Percentiles rank a stretch among this genome's conserved stretches.
phyloP scores from a whole-genome alignment of 108 stramenopile genomes.

The Cyclotella kingstonii region DNA sequence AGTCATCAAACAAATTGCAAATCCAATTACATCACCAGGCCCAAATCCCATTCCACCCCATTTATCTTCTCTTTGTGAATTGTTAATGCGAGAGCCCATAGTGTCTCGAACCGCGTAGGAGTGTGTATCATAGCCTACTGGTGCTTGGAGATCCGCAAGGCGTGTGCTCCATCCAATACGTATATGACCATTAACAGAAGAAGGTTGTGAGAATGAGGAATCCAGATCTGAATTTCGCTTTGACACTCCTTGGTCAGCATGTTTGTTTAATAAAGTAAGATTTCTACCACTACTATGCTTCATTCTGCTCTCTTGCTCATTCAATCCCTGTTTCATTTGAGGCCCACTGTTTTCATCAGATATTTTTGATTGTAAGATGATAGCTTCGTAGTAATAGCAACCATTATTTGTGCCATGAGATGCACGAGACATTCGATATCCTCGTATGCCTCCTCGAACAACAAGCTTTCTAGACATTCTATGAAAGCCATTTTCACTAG shows the following conservation, averaged over 20 bases:
- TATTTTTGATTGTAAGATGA: slow-evolving; percentile 41
- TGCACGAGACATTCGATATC: slow-evolving; percentile 89
- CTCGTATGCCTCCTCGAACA: slow-evolving; percentile 57
- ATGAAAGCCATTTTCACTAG: slow-evolving; percentile 1
- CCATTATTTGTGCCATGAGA: slow-evolving; percentile 65
- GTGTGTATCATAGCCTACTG: slow-evolving; percentile 94
- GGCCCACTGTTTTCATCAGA: slow-evolving; percentile 38
- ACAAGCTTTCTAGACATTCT: slow-evolving; percentile 32
- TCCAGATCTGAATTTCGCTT: too few species aligned
- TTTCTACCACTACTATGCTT: neutral
- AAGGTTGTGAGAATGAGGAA: slow-evolving; percentile 1
- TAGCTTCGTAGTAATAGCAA: slow-evolving; percentile 67
- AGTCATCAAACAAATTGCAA: slow-evolving; percentile 64
- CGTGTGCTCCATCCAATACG: slow-evolving; percentile 88
- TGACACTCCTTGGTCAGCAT: too few species aligned
- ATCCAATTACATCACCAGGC: slow-evolving; percentile 92
- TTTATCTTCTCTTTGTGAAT: slow-evolving; percentile 66
- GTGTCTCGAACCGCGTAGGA: slow-evolving; percentile 90
- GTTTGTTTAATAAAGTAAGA: neutral
- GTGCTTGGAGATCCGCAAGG: slow-evolving; percentile 89
- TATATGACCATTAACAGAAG: slow-evolving; percentile 47
- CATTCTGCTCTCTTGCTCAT: slow-evolving; percentile 48
- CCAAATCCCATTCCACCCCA: slow-evolving; percentile 77
- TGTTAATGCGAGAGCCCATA: slow-evolving; percentile 71
- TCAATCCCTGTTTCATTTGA: slow-evolving; percentile 36